phyloP scores from a whole-genome alignment of 345 rosid species.

The Citrus hindsii region DNA sequence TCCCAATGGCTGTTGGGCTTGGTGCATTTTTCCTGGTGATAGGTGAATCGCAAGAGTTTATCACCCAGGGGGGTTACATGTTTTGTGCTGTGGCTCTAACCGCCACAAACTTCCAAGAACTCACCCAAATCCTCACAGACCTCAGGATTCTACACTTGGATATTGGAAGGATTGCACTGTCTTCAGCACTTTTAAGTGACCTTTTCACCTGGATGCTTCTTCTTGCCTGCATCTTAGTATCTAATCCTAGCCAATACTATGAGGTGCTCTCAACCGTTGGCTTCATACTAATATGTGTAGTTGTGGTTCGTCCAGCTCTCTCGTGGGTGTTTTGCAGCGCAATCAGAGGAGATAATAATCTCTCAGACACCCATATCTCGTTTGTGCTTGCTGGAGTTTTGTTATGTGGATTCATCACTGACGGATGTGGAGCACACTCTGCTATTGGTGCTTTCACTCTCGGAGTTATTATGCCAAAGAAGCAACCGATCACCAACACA shows the following conservation, averaged over 20 bases:
- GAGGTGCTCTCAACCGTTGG: conserved; percentile 12
- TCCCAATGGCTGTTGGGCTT: conserved; percentile 34
- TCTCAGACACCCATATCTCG: conserved; percentile 38
- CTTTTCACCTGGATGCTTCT: conserved; percentile 51
- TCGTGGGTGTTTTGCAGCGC: conserved; percentile 29
- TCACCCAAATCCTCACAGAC: conserved; percentile 55
- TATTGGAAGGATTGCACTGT: conserved; percentile 47
- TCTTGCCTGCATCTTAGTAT: conserved; percentile 13
- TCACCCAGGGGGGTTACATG: conserved; percentile 25
- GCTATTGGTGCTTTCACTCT: conserved; percentile 60
- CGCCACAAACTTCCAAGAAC: conserved; percentile 60
- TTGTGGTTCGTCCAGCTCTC: conserved; percentile 38
- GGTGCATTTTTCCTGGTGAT: conserved; percentile 27
- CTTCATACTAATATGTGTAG: conserved; percentile 34
- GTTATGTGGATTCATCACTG: conserved; percentile 43
- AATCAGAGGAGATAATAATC: conserved; percentile 20
- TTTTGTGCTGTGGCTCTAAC: conserved; percentile 49
- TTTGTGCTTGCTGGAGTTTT: conserved; percentile 41
- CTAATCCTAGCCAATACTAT: conserved; percentile 6
- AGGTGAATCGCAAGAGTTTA: neutral
- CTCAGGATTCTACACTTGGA: conserved; percentile 66
- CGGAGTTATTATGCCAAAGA: conserved; percentile 55
- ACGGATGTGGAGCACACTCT: conserved; percentile 48
- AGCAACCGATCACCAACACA: conserved; percentile 22
- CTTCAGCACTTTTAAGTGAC: conserved; percentile 50